These are phyloP conservation scores for Daedaleopsis sinensis DNA, from an alignment of 768 basidiomycete genomes.

Conservation along the genomic window DNA sequence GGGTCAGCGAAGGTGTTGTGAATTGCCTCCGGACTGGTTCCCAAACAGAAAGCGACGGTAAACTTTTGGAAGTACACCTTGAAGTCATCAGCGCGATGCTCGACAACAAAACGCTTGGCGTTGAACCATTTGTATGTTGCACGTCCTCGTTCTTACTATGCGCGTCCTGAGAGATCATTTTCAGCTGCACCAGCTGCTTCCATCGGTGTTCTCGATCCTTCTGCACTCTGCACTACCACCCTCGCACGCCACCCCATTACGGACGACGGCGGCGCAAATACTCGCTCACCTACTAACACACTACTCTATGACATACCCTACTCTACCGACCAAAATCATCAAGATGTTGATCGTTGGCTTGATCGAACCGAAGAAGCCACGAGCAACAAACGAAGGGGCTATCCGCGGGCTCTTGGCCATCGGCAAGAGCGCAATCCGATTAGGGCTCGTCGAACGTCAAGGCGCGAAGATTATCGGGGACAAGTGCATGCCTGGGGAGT, in stretches of 20 bases:
- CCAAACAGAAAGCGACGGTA: slow-evolving; percentile 67
- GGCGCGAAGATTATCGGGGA: slow-evolving; percentile 76
- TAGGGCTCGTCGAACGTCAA: slow-evolving; percentile 80
- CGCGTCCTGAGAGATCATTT: not conserved
- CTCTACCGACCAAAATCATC: slow-evolving; percentile 85
- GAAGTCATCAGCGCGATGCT: slow-evolving; percentile 85
- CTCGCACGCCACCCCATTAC: slow-evolving; percentile 69
- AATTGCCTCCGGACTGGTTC: slow-evolving; percentile 50
- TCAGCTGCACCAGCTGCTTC: slow-evolving; percentile 94
- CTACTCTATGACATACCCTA: slow-evolving; percentile 88
- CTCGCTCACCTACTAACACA: slow-evolving; percentile 80
- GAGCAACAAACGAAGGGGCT: slow-evolving; percentile 87
- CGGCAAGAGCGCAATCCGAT: slow-evolving; percentile 82
- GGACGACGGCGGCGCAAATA: slow-evolving; percentile 81
- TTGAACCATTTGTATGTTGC: slow-evolving; percentile 89
- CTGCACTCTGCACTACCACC: slow-evolving; percentile 85
- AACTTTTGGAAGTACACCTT: slow-evolving; percentile 76
- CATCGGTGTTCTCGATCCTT: slow-evolving; percentile 88
- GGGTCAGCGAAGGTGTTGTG: slow-evolving; percentile 90
- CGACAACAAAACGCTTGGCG: slow-evolving; percentile 86
- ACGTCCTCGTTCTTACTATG: not conserved
- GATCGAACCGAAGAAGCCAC: slow-evolving; percentile 67
- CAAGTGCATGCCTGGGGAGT: slow-evolving; percentile 54
- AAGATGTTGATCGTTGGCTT: slow-evolving; percentile 92
- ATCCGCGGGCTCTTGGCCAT: slow-evolving; percentile 85